A percentile compares a stretch with the other conserved stretches of the same genome.
Conservation (phyloP, 129 eudicot genomes). For the Artemisia annua region DNA sequence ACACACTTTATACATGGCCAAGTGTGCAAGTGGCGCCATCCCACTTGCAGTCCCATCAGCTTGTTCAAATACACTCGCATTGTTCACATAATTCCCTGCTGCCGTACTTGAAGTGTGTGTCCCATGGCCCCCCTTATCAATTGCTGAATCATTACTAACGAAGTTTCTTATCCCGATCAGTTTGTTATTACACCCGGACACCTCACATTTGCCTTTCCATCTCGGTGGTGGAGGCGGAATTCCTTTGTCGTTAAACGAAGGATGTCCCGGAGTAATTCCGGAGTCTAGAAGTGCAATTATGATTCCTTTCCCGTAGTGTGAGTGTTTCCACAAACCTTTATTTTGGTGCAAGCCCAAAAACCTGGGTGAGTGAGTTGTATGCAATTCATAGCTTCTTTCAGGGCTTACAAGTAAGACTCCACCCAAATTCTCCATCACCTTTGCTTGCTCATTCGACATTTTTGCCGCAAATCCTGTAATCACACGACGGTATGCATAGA, state of each 20-base stretch:
- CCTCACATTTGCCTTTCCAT: background rate
- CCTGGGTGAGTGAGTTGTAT: background rate
- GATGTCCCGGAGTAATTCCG: background rate
- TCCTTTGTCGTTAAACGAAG: background rate
- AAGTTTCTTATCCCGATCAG: no score
- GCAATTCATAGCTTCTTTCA: no score
- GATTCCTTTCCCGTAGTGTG: background rate
- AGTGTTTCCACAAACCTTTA: background rate
- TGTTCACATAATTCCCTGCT: background rate
- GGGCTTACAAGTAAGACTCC: background rate
- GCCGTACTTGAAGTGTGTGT: no score
- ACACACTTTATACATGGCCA: constrained; percentile 3
- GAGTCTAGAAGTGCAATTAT: background rate
- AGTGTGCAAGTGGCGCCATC: background rate
- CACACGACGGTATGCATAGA: no score
- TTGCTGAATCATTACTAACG: no score
- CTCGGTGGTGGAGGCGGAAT: background rate
- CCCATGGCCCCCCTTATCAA: no score
- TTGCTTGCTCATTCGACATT: no score
- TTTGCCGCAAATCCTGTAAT: no score
- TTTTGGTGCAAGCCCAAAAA: background rate
- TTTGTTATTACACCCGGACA: no score
- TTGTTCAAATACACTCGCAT: background rate
- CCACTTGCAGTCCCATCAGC: background rate
- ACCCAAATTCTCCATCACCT: no score